These are phyloP conservation scores for Setaria italica DNA, from an alignment of 202 grass and related monocot genomes.

Conservation along the genomic window DNA sequence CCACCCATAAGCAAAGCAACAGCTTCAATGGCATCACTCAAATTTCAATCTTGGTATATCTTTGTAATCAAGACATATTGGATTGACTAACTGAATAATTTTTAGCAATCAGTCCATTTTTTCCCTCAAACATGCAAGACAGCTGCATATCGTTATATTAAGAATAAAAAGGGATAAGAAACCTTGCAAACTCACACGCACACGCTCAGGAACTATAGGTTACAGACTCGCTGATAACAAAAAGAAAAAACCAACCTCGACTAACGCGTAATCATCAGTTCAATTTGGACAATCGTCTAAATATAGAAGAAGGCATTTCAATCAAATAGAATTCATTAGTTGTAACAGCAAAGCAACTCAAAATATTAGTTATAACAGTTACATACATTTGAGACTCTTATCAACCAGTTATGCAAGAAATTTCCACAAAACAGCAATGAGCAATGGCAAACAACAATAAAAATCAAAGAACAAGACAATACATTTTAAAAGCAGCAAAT, in stretches of 20 bases:
- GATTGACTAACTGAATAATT: neutral
- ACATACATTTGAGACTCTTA: neutral
- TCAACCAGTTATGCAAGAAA: neutral
- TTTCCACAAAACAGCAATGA: neutral
- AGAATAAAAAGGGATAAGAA: no score
- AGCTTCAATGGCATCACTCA: neutral
- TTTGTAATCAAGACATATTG: neutral
- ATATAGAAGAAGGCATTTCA: neutral
- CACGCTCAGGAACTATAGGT: no score
- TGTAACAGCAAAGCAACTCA: neutral
- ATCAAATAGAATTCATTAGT: neutral
- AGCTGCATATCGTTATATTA: no score
- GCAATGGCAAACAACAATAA: neutral
- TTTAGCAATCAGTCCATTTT: no score
- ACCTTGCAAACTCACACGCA: no score
- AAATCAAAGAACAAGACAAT: no score
- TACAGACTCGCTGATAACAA: no score
- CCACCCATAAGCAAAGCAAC: neutral
- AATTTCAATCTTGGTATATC: neutral
- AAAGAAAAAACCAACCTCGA: no score
- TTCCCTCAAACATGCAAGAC: no score
- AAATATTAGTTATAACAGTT: neutral
- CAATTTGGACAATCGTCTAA: constrained; percentile 4
- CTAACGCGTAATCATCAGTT: neutral
- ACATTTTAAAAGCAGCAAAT: no score